Percentiles rank a stretch among this genome's conserved stretches.
Conservation (phyloP, 371 early-diverging fungal species). For the Mycotypha africana region DNA sequence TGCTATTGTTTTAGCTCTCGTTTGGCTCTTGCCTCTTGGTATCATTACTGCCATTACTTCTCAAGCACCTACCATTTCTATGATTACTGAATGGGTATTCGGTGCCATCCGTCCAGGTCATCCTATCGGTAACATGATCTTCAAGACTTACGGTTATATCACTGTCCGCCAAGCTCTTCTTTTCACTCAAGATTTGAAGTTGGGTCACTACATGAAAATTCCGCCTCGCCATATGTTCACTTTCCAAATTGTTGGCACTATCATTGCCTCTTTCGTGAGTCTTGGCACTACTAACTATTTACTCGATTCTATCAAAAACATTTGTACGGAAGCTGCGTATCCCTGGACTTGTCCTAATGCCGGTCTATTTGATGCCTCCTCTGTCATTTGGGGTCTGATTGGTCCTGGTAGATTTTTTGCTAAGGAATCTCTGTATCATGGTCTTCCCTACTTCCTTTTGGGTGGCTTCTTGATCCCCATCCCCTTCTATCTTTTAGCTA, state of each 20-base stretch:
- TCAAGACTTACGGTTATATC: conserved; percentile 57
- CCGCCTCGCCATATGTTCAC: conserved; percentile 62
- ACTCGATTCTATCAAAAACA: conserved; percentile 41
- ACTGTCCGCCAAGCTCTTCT: conserved; percentile 50
- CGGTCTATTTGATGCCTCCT: conserved; percentile 35
- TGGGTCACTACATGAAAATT: conserved; percentile 62
- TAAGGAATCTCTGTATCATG: conserved; percentile 37
- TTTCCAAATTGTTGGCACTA: conserved; percentile 55
- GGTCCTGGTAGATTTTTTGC: conserved; percentile 61
- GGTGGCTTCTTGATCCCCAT: conserved; percentile 44
- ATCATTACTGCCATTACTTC: conserved; percentile 46
- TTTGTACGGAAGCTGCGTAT: conserved; percentile 45
- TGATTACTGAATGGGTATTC: conserved; percentile 42
- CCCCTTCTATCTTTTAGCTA: conserved; percentile 37
- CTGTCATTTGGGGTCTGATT: conserved; percentile 59
- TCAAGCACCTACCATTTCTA: conserved; percentile 34
- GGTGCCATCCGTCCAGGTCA: conserved; percentile 52
- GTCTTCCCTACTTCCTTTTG: conserved; percentile 34
- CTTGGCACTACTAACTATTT: conserved; percentile 55
- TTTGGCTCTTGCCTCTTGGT: conserved; percentile 68
- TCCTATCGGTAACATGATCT: conserved; percentile 54
- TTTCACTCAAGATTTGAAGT: conserved; percentile 55
- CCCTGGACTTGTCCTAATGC: conserved; percentile 50
- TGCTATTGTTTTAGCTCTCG: conserved; percentile 54
- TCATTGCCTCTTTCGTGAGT: conserved; percentile 54